Percentiles rank a stretch among this genome's conserved stretches.
phyloP scores from a whole-genome alignment of 2,329 filamentous ascomycete genomes.

The Huntiella omanensis region DNA sequence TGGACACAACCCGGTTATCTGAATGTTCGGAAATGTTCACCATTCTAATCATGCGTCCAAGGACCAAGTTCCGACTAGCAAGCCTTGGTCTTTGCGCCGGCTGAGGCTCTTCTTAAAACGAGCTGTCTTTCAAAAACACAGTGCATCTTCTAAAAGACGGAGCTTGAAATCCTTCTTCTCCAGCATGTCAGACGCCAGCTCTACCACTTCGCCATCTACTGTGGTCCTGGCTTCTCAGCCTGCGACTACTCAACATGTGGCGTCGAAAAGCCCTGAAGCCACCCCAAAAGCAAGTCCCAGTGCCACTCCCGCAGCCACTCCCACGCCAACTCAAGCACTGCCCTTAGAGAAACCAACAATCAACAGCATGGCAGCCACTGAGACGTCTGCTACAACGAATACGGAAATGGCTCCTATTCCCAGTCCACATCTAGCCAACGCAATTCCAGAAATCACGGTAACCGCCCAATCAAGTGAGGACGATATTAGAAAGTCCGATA shows the following conservation, averaged over 20 bases:
- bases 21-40: constrained; percentile 4
- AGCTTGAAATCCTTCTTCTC: no score
- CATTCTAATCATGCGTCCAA: background rate
- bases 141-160: no score
- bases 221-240: background rate
- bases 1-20: background rate
- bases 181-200: background rate
- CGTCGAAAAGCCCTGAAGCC: no score
- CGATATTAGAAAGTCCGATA: background rate
- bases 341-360: no score
- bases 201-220: background rate
- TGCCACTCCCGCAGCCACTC: background rate
- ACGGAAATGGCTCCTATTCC: background rate
- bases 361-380: background rate
- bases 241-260: no score
- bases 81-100: no score
- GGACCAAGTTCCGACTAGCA: no score
- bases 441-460: background rate
- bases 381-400: background rate
- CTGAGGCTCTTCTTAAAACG: no score
- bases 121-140: no score
- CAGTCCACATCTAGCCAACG: background rate
- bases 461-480: background rate
- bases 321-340: background rate
- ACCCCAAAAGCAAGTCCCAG: no score